These are phyloP conservation scores for Cokeromyces recurvatus DNA, from an alignment of 371 early-diverging fungal species.

Conservation along the genomic window DNA sequence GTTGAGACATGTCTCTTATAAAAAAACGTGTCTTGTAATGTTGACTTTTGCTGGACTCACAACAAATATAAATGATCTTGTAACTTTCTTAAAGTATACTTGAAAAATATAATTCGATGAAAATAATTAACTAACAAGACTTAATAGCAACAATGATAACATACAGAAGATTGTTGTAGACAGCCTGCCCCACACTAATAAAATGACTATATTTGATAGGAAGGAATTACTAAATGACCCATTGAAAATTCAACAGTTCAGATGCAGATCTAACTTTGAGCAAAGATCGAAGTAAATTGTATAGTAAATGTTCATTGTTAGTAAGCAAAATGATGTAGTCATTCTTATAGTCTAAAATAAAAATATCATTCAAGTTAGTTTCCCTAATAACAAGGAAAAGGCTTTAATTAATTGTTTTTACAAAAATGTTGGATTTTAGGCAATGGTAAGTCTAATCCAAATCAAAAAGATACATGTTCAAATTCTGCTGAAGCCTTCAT, in stretches of 20 bases:
- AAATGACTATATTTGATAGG: constrained; percentile 13
- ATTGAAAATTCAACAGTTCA: constrained; percentile 4
- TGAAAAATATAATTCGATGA: constrained; percentile 11
- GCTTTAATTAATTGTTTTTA: constrained; percentile 1
- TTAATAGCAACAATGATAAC: constrained; percentile 14
- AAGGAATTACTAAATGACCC: constrained; percentile 8
- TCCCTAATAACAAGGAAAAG: constrained; percentile 2
- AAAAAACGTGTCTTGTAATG: constrained; percentile 12
- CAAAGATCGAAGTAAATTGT: constrained; percentile 1
- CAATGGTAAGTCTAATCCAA: not conserved
- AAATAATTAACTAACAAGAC: constrained; percentile 11
- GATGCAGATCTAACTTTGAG: constrained; percentile 6
- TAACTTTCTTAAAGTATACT: constrained; percentile 13
- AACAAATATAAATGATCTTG: constrained; percentile 9
- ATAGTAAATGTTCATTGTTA: constrained; percentile 3
- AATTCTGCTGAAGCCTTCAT: not conserved
- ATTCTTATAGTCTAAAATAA: constrained; percentile 5
- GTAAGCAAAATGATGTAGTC: constrained; percentile 6
- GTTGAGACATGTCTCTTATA: constrained; percentile 7
- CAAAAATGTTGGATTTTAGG: constrained; percentile 1
- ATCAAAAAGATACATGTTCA: too few species aligned
- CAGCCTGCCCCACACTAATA: constrained; percentile 13
- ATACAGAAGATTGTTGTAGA: constrained; percentile 15
- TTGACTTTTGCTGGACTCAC: constrained; percentile 16
- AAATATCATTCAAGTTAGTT: constrained; percentile 4